Percentiles rank a stretch among this genome's conserved stretches.
Evolutionary conservation across 2,329 filamentous ascomycete genomes (phyloP).

Genomic region (Byssothecium circinans): DNA sequence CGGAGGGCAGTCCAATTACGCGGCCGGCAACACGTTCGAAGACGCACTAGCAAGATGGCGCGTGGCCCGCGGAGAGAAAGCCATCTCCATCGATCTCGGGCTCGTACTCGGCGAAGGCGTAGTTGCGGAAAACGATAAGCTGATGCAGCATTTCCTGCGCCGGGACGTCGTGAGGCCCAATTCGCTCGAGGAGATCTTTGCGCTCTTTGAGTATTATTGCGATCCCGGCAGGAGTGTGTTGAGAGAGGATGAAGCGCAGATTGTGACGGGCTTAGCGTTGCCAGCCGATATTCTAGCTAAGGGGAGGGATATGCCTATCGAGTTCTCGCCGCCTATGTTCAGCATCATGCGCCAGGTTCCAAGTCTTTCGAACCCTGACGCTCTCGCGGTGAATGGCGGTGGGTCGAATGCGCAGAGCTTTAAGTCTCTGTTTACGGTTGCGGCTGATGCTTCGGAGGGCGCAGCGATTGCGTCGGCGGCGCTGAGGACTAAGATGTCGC

Average conservation of each 20-base stretch:
- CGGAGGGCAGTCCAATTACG: constrained; percentile 20
- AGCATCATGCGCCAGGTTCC: not conserved
- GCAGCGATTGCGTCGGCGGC: not conserved
- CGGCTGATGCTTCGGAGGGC: not conserved
- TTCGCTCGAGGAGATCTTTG: not conserved
- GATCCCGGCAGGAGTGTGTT: not conserved
- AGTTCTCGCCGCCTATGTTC: not conserved
- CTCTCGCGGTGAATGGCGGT: not conserved
- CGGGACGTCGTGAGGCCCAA: not conserved
- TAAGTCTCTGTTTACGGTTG: not conserved
- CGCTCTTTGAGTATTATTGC: constrained; percentile 7
- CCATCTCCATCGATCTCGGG: constrained; percentile 38
- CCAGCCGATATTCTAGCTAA: not conserved
- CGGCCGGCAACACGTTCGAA: constrained; percentile 25
- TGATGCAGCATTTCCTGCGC: not conserved
- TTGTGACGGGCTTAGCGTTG: constrained; percentile 1
- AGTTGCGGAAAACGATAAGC: constrained; percentile 2
- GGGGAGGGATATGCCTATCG: not conserved
- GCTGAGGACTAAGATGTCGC: not conserved
- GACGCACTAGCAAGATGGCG: constrained; percentile 24
- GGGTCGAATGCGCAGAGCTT: not conserved
- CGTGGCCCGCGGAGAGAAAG: constrained; percentile 40
- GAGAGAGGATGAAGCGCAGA: not conserved
- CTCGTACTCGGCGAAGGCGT: constrained; percentile 1
- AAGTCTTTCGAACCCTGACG: no score